These are phyloP conservation scores for Alternaria gaisen DNA, from an alignment of 2,329 filamentous ascomycete species.

Conservation along the genomic window DNA sequence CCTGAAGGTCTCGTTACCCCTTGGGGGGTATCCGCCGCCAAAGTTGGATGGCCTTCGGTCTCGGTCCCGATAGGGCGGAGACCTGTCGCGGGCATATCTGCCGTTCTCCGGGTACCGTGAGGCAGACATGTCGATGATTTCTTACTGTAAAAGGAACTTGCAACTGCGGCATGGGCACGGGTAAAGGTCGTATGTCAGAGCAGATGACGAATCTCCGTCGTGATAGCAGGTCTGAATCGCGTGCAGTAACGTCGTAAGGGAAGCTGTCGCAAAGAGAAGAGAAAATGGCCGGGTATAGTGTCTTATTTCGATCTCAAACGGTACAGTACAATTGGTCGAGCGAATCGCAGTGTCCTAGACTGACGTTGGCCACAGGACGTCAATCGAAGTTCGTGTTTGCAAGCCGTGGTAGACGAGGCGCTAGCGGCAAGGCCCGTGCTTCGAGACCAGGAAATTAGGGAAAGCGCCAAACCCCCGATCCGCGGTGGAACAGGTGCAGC, in stretches of 20 bases:
- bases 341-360: constrained; percentile 9
- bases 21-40: constrained; percentile 63
- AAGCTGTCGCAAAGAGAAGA: constrained; percentile 1
- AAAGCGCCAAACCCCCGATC: constrained; percentile 34
- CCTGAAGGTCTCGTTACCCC: constrained; percentile 49
- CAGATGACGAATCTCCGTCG: constrained; percentile 2
- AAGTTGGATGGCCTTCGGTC: constrained; percentile 74
- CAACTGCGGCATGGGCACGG: constrained; percentile 28
- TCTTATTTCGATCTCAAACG: background rate
- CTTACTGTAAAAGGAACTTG: constrained; percentile 8
- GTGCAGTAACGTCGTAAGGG: background rate
- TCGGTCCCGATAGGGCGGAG: constrained; percentile 69
- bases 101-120: constrained; percentile 47
- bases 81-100: constrained; percentile 54
- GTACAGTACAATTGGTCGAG: constrained; percentile 2
- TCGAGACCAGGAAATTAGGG: constrained; percentile 24
- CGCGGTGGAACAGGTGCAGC: constrained; percentile 35
- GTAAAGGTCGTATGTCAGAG: constrained; percentile 4
- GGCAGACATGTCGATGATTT: constrained; percentile 42
- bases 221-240: background rate
- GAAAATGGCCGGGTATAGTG: background rate
- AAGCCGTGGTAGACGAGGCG: constrained; percentile 20
- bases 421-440: constrained; percentile 28
- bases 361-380: constrained; percentile 20
- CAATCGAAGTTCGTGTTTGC: constrained; percentile 25